A percentile compares a stretch with the other conserved stretches of the same genome.
These are phyloP conservation scores for Parmelia sp. DNA, from an alignment of 495 filamentous ascomycete species.

Conservation along the genomic window DNA sequence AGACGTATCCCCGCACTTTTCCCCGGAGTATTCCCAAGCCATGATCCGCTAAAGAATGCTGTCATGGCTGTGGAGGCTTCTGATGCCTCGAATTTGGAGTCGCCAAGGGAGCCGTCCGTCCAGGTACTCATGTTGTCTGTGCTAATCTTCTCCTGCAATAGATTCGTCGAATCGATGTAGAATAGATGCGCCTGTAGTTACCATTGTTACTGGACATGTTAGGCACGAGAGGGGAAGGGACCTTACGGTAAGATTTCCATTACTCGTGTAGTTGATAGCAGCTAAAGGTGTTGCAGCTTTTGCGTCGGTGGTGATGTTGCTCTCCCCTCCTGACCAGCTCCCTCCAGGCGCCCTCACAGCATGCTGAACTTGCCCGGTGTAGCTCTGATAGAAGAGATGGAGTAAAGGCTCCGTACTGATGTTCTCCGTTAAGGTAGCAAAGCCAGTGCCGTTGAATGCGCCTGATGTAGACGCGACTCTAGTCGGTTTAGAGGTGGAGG, in stretches of 20 bases:
- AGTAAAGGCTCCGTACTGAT: not conserved
- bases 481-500: not conserved
- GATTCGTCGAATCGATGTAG: not conserved
- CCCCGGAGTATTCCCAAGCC: not conserved
- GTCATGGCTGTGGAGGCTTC: slow-evolving; percentile 2
- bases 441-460: slow-evolving; percentile 15
- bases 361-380: not conserved
- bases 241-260: not conserved
- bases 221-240: not conserved
- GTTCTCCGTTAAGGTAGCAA: not conserved
- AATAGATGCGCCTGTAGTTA: slow-evolving; percentile 5
- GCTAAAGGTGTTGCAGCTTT: slow-evolving; percentile 12
- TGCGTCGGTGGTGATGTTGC: slow-evolving; percentile 1
- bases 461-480: slow-evolving; percentile 10
- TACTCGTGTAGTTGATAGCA: slow-evolving; percentile 6
- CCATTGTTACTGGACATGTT: not conserved
- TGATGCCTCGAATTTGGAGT: not conserved
- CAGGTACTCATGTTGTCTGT: slow-evolving; percentile 10
- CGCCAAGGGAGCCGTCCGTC: not conserved
- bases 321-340: slow-evolving; percentile 5
- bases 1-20: slow-evolving; percentile 5
- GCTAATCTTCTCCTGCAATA: slow-evolving; percentile 14
- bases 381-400: slow-evolving; percentile 11
- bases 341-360: slow-evolving; percentile 5
- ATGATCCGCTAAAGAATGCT: not conserved